Conservation (phyloP, 192 early-diverging fungal genomes). For the Gorgonomyces haynaldii region DNA sequence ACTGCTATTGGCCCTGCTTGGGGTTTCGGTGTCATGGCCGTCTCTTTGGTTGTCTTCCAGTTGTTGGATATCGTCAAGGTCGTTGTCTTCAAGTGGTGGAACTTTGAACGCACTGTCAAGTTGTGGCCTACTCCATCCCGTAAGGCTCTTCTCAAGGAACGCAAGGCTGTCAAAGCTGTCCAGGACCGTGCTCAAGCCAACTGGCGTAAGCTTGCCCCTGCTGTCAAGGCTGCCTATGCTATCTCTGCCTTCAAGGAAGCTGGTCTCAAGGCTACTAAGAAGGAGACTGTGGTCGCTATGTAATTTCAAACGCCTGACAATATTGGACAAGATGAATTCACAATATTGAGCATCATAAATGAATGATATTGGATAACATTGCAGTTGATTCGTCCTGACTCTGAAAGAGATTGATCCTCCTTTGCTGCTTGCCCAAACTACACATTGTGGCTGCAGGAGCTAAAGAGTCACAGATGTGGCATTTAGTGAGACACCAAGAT, state of each 20-base stretch:
- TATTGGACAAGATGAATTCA: no score
- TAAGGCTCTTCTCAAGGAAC: conserved; percentile 40
- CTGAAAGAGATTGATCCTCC: no score
- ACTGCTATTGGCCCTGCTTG: conserved; percentile 49
- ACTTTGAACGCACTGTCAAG: conserved; percentile 73
- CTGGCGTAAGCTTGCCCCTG: conserved; percentile 18
- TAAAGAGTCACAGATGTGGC: no score
- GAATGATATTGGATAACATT: no score
- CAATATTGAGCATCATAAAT: no score
- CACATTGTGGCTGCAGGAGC: no score
- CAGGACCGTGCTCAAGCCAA: conserved; percentile 17
- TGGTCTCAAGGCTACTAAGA: no score
- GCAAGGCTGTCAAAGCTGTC: conserved; percentile 1
- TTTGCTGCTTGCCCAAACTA: no score
- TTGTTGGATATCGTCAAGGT: conserved; percentile 85
- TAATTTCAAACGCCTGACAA: no score
- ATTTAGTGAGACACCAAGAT: no score
- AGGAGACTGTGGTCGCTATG: no score
- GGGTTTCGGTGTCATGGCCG: conserved; percentile 56
- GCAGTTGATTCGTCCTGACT: no score
- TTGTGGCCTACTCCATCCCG: conserved; percentile 60
- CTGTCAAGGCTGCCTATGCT: neutral
- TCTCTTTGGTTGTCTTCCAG: conserved; percentile 71
- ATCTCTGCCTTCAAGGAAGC: conserved; percentile 1
- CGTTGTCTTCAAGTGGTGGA: conserved; percentile 65